These are phyloP conservation scores for Clavariopsis aquatica DNA, from an alignment of 495 filamentous ascomycete species.

Conservation along the genomic window DNA sequence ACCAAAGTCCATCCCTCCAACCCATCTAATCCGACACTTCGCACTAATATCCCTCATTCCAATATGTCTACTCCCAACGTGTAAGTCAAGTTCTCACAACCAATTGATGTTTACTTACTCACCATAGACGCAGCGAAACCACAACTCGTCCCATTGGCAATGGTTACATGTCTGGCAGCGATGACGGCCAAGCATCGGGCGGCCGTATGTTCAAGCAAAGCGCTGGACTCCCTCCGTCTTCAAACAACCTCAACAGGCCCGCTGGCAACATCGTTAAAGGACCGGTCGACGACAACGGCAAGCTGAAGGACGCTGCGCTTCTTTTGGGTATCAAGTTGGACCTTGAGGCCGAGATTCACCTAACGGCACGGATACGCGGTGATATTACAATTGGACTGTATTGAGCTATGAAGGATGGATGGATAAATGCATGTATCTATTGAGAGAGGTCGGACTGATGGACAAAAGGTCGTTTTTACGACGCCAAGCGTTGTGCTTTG, in stretches of 20 bases:
- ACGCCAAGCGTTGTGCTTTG: background rate
- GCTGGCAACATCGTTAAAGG: constrained; percentile 50
- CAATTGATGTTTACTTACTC: constrained; percentile 1
- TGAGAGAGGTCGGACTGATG: background rate
- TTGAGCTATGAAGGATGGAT: constrained; percentile 1
- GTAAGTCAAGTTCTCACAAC: constrained; percentile 11
- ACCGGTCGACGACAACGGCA: constrained; percentile 48
- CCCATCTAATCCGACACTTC: background rate
- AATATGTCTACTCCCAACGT: constrained; percentile 20
- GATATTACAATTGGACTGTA: constrained; percentile 46
- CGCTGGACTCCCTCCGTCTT: constrained; percentile 47
- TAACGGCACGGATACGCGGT: constrained; percentile 51
- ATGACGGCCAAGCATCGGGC: constrained; percentile 38
- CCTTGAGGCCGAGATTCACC: constrained; percentile 51
- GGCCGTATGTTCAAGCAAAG: constrained; percentile 33
- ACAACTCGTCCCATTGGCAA: constrained; percentile 10
- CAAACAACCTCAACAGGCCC: constrained; percentile 45
- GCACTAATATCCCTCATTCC: constrained; percentile 2
- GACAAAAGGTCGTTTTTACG: background rate
- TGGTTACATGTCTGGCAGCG: constrained; percentile 33
- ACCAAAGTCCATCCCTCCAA: background rate
- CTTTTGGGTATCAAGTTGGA: constrained; percentile 53
- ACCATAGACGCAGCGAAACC: constrained; percentile 11
- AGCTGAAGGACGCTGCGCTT: constrained; percentile 49
- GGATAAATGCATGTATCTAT: background rate